Conservation (phyloP, 2,329 filamentous ascomycete species). For the Colletotrichum melonis region DNA sequence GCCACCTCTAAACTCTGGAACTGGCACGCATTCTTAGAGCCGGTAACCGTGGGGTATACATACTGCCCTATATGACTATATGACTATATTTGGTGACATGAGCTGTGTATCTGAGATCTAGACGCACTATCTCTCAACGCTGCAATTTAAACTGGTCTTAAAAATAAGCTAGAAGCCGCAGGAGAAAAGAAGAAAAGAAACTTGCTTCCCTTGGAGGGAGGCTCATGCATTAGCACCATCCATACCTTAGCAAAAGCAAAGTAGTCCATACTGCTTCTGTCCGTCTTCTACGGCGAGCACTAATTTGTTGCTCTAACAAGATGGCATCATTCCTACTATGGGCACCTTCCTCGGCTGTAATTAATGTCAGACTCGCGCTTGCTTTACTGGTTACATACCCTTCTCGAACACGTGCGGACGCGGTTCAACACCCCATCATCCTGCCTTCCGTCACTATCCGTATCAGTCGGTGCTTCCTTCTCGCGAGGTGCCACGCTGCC, state of each 20-base stretch:
- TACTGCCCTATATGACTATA: neutral
- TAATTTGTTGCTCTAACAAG: neutral
- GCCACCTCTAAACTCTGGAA: neutral
- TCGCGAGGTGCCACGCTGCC: neutral
- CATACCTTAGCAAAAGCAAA: too few relatives aligned
- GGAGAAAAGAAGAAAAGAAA: neutral
- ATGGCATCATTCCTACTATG: neutral
- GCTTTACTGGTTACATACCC: constrained; percentile 1
- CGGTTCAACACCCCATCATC: neutral
- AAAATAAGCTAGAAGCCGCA: neutral
- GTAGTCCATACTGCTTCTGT: neutral
- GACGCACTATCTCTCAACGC: neutral
- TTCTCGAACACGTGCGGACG: neutral
- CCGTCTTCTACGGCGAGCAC: neutral
- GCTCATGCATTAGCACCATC: neutral
- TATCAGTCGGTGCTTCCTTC: neutral
- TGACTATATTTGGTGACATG: neutral
- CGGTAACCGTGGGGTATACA: too few relatives aligned
- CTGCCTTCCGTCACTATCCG: neutral
- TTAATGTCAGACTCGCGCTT: constrained; percentile 6
- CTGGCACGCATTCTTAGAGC: neutral
- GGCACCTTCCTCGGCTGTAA: neutral
- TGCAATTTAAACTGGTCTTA: neutral
- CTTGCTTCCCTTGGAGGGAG: neutral
- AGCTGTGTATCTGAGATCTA: neutral